Percentiles rank a stretch among this genome's conserved stretches.
These are phyloP conservation scores for Pseudogymnoascus pannorum DNA, from an alignment of 2,329 filamentous ascomycete species.

Conservation along the genomic window DNA sequence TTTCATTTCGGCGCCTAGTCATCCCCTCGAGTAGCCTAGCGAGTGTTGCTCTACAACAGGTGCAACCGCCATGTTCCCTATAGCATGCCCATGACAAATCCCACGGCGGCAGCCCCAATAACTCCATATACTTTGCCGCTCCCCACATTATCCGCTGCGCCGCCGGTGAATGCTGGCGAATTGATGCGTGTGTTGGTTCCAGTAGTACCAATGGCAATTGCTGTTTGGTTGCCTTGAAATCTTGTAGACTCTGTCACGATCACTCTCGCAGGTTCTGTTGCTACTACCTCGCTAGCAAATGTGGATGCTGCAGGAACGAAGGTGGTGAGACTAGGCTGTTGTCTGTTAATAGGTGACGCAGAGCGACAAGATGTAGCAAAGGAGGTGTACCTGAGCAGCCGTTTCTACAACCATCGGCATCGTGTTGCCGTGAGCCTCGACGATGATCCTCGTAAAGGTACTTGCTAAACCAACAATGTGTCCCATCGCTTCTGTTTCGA, in stretches of 20 bases:
- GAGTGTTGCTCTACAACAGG: background rate
- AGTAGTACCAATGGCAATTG: background rate
- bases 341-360: background rate
- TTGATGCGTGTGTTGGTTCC: background rate
- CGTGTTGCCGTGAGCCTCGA: background rate
- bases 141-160: background rate
- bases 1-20: background rate
- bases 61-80: background rate
- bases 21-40: background rate
- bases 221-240: background rate
- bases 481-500: background rate
- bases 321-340: background rate
- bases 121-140: background rate
- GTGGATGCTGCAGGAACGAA: background rate
- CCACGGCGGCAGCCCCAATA: background rate
- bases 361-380: background rate
- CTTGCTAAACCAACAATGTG: background rate
- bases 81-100: background rate
- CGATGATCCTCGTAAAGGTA: background rate
- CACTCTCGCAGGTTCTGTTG: background rate
- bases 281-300: background rate
- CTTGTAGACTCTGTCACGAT: background rate
- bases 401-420: background rate
- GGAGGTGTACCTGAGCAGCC: background rate
- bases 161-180: background rate